Base-by-base conservation (phyloP, 2,329 filamentous ascomycete genomes). In the Paradendryphiella salina region DNA sequence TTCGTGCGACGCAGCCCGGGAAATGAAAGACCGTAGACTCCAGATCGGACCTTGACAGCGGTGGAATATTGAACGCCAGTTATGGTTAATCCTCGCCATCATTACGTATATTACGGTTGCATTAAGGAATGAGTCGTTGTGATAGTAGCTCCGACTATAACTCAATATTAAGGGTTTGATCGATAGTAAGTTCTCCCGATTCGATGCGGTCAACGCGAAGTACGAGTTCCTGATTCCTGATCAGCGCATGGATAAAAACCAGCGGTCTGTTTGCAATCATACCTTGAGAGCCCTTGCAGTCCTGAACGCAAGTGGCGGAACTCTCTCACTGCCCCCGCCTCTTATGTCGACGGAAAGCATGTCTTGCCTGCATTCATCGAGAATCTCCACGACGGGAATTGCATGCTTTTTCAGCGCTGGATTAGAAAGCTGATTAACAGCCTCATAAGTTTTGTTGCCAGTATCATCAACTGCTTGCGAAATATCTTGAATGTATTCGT, bases 261-360 rank as follows among this genome's bases (percentile, higher is more conserved):
- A 4, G 6, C 6, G 4, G 31, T 20, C 17, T 10, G 10, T 28
- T 28, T 18, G 13, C n/a, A 15, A 5, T 46, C 50, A 31, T 52
- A 54, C 89, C 77, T 93, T 94, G 43, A 87, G 88, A 73, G 91
- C 88, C 52, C 88, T 81, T 5, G 88, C 90, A 67, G 93, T 87
- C 73, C 90, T 88, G 73, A 95, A 95, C n/a, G 89, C 89, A 60
- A 94, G 85, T 2, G 89, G 89, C 9, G 89, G 89, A 42, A 96
- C 76, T 21, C 83, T 80, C 3, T 79, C 81, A 20, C 87, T 80
- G 7, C 82, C 80, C 20, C 85, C 86, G 29, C 82, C 82, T 29
- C 64, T 83, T 76, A 49, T 82, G 81, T 50, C 86, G 81, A 64
- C 57, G n/a, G 85, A 82, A 15, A 87, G 73, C 50, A 95, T 79